Conservation (phyloP, 371 early-diverging fungal genomes). For the Coemansia sp. region DNA sequence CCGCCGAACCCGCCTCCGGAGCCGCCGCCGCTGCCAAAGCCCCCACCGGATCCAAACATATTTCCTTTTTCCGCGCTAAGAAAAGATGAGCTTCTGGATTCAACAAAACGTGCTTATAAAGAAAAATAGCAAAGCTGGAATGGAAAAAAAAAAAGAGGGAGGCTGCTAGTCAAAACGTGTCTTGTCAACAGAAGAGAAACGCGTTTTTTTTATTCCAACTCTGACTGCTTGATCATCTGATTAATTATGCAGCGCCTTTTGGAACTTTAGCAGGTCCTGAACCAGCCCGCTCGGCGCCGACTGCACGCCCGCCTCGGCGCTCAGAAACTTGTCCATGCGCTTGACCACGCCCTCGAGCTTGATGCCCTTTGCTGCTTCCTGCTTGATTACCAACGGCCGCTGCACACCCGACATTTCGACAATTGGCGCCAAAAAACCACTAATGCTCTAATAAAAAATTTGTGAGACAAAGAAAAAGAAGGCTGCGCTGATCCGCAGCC, state of each 20-base stretch:
- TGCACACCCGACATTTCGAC: constrained; percentile 9
- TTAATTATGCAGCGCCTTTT: neutral
- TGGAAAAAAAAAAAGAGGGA: too few relatives aligned
- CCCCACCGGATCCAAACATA: constrained; percentile 49
- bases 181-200: too few relatives aligned
- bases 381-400: constrained; percentile 31
- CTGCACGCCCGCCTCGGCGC: constrained; percentile 33
- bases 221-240: too few relatives aligned
- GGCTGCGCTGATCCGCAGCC: too few relatives aligned
- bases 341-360: neutral
- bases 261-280: constrained; percentile 36
- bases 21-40: constrained; percentile 37
- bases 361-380: constrained; percentile 17
- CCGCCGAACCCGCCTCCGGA: constrained; percentile 15
- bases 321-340: constrained; percentile 17
- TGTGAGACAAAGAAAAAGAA: too few relatives aligned
- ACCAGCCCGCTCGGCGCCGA: constrained; percentile 23
- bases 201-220: too few relatives aligned
- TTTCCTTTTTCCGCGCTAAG: neutral
- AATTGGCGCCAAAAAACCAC: too few relatives aligned
- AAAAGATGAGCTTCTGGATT: too few relatives aligned
- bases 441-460: too few relatives aligned
- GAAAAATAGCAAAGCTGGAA: too few relatives aligned
- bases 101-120: too few relatives aligned
- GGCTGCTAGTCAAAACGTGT: too few relatives aligned